phyloP scores from a whole-genome alignment of 352 stramenopile genomes.

The Blastocystis sp. region DNA sequence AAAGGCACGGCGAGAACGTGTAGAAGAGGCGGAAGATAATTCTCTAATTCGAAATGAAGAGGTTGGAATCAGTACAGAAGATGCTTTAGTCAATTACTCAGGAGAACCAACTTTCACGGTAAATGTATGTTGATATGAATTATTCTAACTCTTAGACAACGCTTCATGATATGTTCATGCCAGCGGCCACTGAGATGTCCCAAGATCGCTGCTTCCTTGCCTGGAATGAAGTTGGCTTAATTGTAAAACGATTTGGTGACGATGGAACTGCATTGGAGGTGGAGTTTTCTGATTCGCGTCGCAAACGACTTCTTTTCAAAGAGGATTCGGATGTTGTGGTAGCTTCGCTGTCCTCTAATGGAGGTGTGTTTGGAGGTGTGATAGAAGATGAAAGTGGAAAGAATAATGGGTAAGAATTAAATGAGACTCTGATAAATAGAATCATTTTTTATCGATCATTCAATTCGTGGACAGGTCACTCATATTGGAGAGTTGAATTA shows the following conservation, averaged over 20 bases:
- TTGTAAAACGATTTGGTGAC: conserved; percentile 10
- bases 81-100: neutral
- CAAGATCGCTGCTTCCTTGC: conserved; percentile 46
- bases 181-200: neutral
- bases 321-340: conserved; percentile 21
- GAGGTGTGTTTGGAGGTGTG: conserved; percentile 17
- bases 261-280: conserved; percentile 27
- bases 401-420: neutral
- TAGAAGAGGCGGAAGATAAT: neutral
- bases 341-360: neutral
- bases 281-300: neutral
- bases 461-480: conserved; percentile 19
- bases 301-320: conserved; percentile 34
- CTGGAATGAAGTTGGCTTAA: conserved; percentile 38
- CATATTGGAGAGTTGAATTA: conserved; percentile 17
- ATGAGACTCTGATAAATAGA: neutral
- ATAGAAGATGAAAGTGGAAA: conserved; percentile 37
- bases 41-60: neutral
- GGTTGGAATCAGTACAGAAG: neutral
- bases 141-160: neutral
- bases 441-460: conserved; percentile 42
- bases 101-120: neutral
- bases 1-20: conserved; percentile 1
- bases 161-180: conserved; percentile 24
- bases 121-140: neutral